Conservation (phyloP, 805 yeast genomes). For the Yamadazyma insecticola region DNA sequence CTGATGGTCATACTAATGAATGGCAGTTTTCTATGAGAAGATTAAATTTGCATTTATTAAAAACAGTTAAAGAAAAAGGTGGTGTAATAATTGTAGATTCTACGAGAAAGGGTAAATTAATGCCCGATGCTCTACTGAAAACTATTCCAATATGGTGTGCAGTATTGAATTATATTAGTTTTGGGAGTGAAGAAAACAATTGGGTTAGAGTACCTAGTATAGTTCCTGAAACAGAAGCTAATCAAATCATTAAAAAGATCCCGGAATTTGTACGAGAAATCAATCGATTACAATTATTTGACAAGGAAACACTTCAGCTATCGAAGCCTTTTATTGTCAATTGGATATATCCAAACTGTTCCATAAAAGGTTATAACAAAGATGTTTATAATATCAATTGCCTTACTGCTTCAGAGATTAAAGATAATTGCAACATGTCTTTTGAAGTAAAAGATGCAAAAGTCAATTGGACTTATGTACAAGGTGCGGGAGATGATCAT, state of each 20-base stretch:
- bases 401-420: slow-evolving; percentile 8
- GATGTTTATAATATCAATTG: slow-evolving; percentile 5
- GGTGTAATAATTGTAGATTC: slow-evolving; percentile 74
- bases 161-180: slow-evolving; percentile 55
- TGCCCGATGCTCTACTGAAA: slow-evolving; percentile 85
- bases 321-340: slow-evolving; percentile 8
- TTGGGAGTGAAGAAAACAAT: slow-evolving; percentile 22
- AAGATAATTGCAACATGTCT: background rate
- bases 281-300: slow-evolving; percentile 11
- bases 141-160: slow-evolving; percentile 93
- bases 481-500: slow-evolving; percentile 95
- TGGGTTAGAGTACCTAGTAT: slow-evolving; percentile 17
- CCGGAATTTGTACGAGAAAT: slow-evolving; percentile 47
- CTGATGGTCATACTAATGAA: slow-evolving; percentile 82
- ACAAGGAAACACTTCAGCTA: slow-evolving; percentile 2
- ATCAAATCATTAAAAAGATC: slow-evolving; percentile 43
- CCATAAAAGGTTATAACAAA: background rate
- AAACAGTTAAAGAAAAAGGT: slow-evolving; percentile 32
- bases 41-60: slow-evolving; percentile 67
- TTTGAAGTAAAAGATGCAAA: background rate
- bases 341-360: slow-evolving; percentile 11
- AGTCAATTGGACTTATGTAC: slow-evolving; percentile 51
- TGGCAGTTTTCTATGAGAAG: slow-evolving; percentile 78
- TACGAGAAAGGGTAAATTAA: slow-evolving; percentile 75
- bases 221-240: slow-evolving; percentile 54